These are phyloP conservation scores for Martensiomyces pterosporus DNA, from an alignment of 192 early-diverging fungal genomes.

Conservation along the genomic window DNA sequence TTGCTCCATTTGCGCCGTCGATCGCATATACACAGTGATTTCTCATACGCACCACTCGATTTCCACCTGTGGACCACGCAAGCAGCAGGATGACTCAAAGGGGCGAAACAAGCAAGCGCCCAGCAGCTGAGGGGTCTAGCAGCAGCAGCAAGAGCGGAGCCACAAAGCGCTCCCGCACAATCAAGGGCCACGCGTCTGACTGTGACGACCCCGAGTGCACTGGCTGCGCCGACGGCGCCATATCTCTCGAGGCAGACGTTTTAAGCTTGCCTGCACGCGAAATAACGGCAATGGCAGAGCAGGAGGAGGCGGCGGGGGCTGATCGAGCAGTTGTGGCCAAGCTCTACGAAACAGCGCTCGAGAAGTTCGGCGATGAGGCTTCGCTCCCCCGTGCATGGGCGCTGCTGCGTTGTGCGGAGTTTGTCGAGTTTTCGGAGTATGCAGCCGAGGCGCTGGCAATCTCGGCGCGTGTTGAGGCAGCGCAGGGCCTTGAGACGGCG, in stretches of 20 bases:
- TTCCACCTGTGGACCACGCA: too few relatives aligned
- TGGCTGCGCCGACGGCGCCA: conserved; percentile 60
- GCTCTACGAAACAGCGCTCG: conserved; percentile 58
- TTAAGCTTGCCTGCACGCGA: conserved; percentile 23
- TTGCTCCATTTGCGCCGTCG: too few relatives aligned
- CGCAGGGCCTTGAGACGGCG: conserved; percentile 1
- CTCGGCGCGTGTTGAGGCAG: conserved; percentile 1
- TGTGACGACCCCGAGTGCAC: conserved; percentile 56
- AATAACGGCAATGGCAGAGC: conserved; percentile 52
- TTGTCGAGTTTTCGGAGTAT: conserved; percentile 21
- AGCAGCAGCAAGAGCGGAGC: too few relatives aligned
- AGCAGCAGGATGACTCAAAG: too few relatives aligned
- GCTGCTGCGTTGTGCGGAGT: conserved; percentile 29
- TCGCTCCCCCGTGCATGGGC: conserved; percentile 20
- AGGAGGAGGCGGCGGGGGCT: conserved; percentile 25
- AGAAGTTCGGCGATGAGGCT: conserved; percentile 37
- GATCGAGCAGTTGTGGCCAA: conserved; percentile 50
- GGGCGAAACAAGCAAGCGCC: conserved; percentile 11
- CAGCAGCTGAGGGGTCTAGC: too few relatives aligned
- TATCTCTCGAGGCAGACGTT: conserved; percentile 27
- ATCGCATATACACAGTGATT: too few relatives aligned
- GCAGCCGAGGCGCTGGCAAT: conserved; percentile 11
- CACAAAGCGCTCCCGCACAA: conserved; percentile 24
- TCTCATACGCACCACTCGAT: too few relatives aligned
- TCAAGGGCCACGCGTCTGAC: conserved; percentile 46